phyloP scores from a whole-genome alignment of 495 filamentous ascomycete species.

The Delitschia confertaspora region DNA sequence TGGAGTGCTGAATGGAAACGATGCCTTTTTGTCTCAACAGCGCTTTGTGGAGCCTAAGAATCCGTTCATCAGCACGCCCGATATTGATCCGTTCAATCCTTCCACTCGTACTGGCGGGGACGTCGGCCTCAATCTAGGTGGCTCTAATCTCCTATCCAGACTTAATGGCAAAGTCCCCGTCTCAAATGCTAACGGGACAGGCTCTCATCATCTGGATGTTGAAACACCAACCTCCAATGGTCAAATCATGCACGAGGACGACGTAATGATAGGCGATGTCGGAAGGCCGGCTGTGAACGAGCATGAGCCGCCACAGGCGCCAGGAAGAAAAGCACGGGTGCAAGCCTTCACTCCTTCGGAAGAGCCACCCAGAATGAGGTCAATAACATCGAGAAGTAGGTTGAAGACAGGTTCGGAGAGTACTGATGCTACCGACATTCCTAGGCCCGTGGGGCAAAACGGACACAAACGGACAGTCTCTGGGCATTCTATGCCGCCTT shows the following conservation, averaged over 20 bases:
- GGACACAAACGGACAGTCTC: slow-evolving; percentile 81
- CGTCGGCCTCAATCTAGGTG: slow-evolving; percentile 26
- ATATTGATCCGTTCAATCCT: slow-evolving; percentile 34
- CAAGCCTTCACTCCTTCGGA: slow-evolving; percentile 45
- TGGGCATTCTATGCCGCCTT: slow-evolving; percentile 58
- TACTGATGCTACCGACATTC: slow-evolving; percentile 44
- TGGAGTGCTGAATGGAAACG: slow-evolving; percentile 5
- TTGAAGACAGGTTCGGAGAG: slow-evolving; percentile 33
- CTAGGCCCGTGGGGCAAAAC: slow-evolving; percentile 36
- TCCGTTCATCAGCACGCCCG: slow-evolving; percentile 30
- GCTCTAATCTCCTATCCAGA: slow-evolving; percentile 27
- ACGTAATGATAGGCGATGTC: slow-evolving; percentile 35
- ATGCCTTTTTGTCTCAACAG: slow-evolving; percentile 8
- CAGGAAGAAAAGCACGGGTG: slow-evolving; percentile 50
- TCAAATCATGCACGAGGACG: slow-evolving; percentile 27
- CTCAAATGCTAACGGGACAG: slow-evolving; percentile 12
- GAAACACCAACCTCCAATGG: slow-evolving; percentile 34
- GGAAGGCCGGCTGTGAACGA: slow-evolving; percentile 21
- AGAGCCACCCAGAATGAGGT: slow-evolving; percentile 56
- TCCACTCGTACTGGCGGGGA: slow-evolving; percentile 19
- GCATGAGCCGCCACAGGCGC: slow-evolving; percentile 60
- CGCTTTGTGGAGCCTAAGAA: slow-evolving; percentile 11
- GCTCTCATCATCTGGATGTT: slow-evolving; percentile 18
- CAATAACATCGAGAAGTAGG: slow-evolving; percentile 38
- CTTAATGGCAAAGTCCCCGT: slow-evolving; percentile 25